Percentiles rank a stretch among this genome's conserved stretches.
These are phyloP conservation scores for Desmodesmus armatus DNA, from an alignment of 139 green algal species.

Conservation along the genomic window DNA sequence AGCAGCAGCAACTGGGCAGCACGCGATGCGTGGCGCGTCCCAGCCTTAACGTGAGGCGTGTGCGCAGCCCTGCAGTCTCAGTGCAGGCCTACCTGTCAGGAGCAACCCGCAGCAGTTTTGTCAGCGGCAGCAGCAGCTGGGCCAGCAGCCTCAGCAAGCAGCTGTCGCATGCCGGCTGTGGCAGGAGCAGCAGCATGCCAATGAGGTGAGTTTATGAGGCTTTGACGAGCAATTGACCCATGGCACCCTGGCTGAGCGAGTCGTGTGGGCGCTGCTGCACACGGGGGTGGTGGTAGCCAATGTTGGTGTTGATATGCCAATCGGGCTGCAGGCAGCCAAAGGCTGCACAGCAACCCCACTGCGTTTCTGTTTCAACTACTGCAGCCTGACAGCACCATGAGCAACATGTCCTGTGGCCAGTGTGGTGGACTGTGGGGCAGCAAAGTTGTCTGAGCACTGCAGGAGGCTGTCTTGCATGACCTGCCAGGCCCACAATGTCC, in stretches of 20 bases:
- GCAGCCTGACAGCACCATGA: too few relatives aligned
- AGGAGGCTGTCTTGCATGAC: neutral
- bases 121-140: slow-evolving; percentile 17
- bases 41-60: neutral
- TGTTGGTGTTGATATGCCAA: too few relatives aligned
- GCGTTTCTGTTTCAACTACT: neutral
- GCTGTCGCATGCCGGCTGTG: neutral
- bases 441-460: neutral
- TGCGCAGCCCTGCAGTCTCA: neutral
- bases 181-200: neutral
- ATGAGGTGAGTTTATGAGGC: neutral
- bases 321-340: neutral
- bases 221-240: too few relatives aligned
- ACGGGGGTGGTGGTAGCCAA: too few relatives aligned
- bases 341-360: neutral
- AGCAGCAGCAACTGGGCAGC: neutral
- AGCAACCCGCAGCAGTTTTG: slow-evolving; percentile 30
- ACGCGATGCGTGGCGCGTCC: neutral
- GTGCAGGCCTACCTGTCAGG: slow-evolving; percentile 33
- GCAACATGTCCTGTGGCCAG: too few relatives aligned
- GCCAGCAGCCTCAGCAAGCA: slow-evolving; percentile 29
- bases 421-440: too few relatives aligned
- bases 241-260: too few relatives aligned
- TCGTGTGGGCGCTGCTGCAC: too few relatives aligned
- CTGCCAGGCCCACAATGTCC: too few relatives aligned